Conservation (phyloP, 1,284 basidiomycete genomes). For the Tranzscheliella williamsii region DNA sequence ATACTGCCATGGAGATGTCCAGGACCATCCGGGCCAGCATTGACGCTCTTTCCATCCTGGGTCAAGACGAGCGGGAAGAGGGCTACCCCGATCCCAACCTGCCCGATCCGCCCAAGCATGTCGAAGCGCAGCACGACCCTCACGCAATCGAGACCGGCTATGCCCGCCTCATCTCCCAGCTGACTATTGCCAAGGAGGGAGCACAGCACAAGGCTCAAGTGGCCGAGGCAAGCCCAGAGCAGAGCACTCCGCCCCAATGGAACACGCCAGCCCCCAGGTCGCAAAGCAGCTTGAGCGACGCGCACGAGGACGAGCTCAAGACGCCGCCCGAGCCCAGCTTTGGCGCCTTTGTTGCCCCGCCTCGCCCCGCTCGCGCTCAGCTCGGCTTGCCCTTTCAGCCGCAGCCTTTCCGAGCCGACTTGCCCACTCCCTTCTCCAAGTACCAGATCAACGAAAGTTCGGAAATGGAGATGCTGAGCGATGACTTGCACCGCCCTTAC, state of each 20-base stretch:
- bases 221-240: too few relatives aligned
- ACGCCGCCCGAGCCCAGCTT: conserved; percentile 29
- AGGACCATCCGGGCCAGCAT: too few relatives aligned
- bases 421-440: neutral
- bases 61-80: neutral
- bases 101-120: conserved; percentile 7
- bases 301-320: conserved; percentile 18
- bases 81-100: conserved; percentile 21
- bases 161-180: conserved; percentile 15
- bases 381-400: neutral
- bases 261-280: conserved; percentile 1
- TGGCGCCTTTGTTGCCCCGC: conserved; percentile 1
- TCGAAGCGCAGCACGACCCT: neutral
- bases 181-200: too few relatives aligned
- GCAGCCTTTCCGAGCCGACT: neutral
- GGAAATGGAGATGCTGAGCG: conserved; percentile 24
- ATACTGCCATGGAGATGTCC: conserved; percentile 6
- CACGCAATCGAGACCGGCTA: conserved; percentile 7
- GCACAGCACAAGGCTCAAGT: too few relatives aligned
- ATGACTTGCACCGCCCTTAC: conserved; percentile 7
- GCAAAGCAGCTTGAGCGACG: conserved; percentile 23
- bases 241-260: neutral
- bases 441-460: conserved; percentile 10
- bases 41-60: neutral
- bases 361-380: neutral